Percentiles rank a stretch among this genome's conserved stretches.
phyloP scores from a whole-genome alignment of 768 basidiomycete genomes.

The Termitomyces sp. region DNA sequence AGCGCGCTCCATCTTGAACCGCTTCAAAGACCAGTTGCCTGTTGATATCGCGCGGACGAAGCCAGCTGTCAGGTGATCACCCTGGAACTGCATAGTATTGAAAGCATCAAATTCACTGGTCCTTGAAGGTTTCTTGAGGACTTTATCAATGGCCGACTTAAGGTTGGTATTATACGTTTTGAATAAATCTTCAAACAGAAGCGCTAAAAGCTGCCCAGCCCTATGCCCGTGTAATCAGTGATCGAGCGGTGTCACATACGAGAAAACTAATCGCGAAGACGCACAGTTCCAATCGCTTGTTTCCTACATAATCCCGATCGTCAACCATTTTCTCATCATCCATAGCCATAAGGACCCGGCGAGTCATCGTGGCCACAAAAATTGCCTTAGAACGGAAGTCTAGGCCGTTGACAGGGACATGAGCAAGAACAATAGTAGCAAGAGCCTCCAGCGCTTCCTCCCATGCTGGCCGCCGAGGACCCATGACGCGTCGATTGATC shows the following conservation, averaged over 20 bases:
- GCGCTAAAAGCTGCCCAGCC: conserved; percentile 90
- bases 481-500: conserved; percentile 72
- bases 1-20: conserved; percentile 99
- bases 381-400: conserved; percentile 94
- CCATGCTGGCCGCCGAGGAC: conserved; percentile 80
- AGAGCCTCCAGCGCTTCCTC: conserved; percentile 95
- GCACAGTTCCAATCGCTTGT: conserved; percentile 96
- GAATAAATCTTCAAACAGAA: conserved; percentile 97
- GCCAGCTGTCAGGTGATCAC: conserved; percentile 93
- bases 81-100: conserved; percentile 92
- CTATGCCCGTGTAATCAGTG: conserved; percentile 33
- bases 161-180: conserved; percentile 97
- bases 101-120: conserved; percentile 93
- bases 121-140: conserved; percentile 91
- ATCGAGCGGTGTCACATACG: not conserved
- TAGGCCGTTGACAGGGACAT: conserved; percentile 85
- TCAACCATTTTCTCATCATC: conserved; percentile 96
- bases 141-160: conserved; percentile 93
- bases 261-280: conserved; percentile 20
- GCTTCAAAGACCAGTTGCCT: conserved; percentile 97
- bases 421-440: conserved; percentile 95
- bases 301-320: conserved; percentile 98
- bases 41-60: conserved; percentile 98
- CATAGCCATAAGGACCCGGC: conserved; percentile 94
- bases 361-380: conserved; percentile 96